phyloP scores from a whole-genome alignment of 177 flowering plant genomes.

The Vitis hybrid region DNA sequence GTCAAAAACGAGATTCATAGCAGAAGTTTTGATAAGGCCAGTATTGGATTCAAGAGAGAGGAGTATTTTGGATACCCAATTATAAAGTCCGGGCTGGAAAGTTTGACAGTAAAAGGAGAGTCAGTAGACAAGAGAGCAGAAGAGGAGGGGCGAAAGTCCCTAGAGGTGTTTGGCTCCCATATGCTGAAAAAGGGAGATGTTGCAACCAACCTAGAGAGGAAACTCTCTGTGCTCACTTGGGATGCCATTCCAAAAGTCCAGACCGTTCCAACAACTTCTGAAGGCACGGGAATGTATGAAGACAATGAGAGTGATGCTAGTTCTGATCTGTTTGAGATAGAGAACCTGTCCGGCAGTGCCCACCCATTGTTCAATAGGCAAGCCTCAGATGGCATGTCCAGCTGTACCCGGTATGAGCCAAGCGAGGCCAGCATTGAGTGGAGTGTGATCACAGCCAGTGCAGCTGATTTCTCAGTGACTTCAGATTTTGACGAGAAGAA shows the following conservation, averaged over 20 bases:
- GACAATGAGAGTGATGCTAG: slow-evolving; percentile 58
- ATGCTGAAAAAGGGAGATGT: slow-evolving; percentile 29
- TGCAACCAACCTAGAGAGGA: slow-evolving; percentile 40
- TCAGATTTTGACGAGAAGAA: slow-evolving; percentile 35
- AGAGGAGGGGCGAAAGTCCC: slow-evolving; percentile 31
- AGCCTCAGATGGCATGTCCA: slow-evolving; percentile 17
- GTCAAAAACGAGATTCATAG: slow-evolving; percentile 12
- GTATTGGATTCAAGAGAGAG: slow-evolving; percentile 14
- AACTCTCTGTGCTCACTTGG: slow-evolving; percentile 50
- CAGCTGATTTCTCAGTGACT: slow-evolving; percentile 46
- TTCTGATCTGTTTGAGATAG: slow-evolving; percentile 67
- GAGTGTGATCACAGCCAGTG: slow-evolving; percentile 82
- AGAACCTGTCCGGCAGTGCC: slow-evolving; percentile 29
- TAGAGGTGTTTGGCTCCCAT: slow-evolving; percentile 44
- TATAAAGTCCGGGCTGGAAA: slow-evolving; percentile 3
- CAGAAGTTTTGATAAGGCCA: slow-evolving; percentile 5
- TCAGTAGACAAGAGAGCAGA: slow-evolving; percentile 5
- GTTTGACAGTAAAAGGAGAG: background rate
- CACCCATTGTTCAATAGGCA: slow-evolving; percentile 14
- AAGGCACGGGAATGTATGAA: slow-evolving; percentile 17
- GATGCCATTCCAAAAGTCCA: slow-evolving; percentile 51
- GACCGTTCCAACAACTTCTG: slow-evolving; percentile 10
- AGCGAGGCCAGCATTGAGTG: slow-evolving; percentile 78
- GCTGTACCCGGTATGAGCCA: slow-evolving; percentile 39
- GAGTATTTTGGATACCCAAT: slow-evolving; percentile 21